Percentiles rank a stretch among this genome's conserved stretches.
phyloP scores from a whole-genome alignment of 2,329 filamentous ascomycete species.

The Ophiocordyceps polyrhachis-furcata region DNA sequence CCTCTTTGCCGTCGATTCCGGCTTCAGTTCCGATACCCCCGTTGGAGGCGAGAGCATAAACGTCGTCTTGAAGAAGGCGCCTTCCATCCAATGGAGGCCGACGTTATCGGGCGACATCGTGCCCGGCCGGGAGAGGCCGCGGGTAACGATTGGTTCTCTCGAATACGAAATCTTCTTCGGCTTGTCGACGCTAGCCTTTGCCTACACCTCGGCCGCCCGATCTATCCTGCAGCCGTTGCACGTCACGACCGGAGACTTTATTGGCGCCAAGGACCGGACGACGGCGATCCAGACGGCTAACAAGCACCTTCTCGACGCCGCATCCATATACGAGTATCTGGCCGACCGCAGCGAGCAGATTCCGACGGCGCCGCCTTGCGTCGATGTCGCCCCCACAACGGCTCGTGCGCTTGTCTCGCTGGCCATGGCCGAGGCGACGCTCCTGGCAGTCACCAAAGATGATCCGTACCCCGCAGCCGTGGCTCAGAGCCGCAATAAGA shows the following conservation, averaged over 20 bases:
- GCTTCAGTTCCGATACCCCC: conserved; percentile 33
- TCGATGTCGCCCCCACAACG: conserved; percentile 33
- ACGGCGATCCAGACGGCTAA: conserved; percentile 56
- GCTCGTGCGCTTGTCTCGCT: conserved; percentile 42
- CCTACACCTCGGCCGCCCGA: conserved; percentile 54
- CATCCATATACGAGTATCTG: conserved; percentile 60
- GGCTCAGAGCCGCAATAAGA: conserved; percentile 62
- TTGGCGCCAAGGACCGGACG: conserved; percentile 46
- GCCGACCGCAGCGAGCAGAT: conserved; percentile 32
- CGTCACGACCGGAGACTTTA: conserved; percentile 39
- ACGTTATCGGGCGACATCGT: conserved; percentile 50
- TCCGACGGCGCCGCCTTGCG: conserved; percentile 22
- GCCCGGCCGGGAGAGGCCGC: conserved; percentile 42
- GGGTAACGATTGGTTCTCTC: conserved; percentile 53
- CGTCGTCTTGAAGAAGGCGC: conserved; percentile 40
- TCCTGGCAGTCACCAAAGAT: conserved; percentile 81
- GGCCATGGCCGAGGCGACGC: conserved; percentile 70
- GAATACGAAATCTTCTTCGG: conserved; percentile 72
- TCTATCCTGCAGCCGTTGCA: conserved; percentile 57
- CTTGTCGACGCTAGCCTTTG: conserved; percentile 57
- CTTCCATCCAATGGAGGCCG: conserved; percentile 67
- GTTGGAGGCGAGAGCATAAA: conserved; percentile 41
- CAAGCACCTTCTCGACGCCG: conserved; percentile 57
- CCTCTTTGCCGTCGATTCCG: conserved; percentile 57
- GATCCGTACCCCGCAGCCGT: conserved; percentile 79